phyloP scores from a whole-genome alignment of 495 filamentous ascomycete species.

The Penicillium bovifimosum region DNA sequence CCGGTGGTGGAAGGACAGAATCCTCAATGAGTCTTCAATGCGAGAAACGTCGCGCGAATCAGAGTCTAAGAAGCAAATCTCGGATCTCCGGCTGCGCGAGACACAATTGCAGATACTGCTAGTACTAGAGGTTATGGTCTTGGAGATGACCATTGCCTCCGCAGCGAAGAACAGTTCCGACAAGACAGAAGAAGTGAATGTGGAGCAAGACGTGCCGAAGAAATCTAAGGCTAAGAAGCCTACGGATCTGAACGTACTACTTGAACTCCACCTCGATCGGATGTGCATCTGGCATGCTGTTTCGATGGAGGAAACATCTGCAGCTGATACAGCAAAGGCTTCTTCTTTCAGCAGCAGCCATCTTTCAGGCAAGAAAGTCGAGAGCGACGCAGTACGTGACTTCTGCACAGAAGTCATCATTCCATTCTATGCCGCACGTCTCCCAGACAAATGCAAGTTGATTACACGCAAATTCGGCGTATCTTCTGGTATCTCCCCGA shows the following conservation, averaged over 20 bases:
- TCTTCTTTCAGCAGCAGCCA: conserved; percentile 26
- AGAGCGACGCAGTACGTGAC: conserved; percentile 57
- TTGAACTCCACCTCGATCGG: conserved; percentile 84
- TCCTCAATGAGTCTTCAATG: conserved; percentile 30
- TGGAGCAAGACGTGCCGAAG: conserved; percentile 37
- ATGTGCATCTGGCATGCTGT: conserved; percentile 96
- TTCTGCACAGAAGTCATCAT: conserved; percentile 93
- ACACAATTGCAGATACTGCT: conserved; percentile 88
- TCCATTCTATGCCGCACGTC: conserved; percentile 82
- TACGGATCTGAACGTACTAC: conserved; percentile 55
- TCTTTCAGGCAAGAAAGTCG: conserved; percentile 38
- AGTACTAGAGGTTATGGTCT: conserved; percentile 77
- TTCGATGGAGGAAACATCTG: conserved; percentile 43
- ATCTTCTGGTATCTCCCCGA: conserved; percentile 58
- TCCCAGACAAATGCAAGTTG: conserved; percentile 71
- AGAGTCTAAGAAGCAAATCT: conserved; percentile 52
- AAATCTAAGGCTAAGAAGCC: conserved; percentile 45
- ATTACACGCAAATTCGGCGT: conserved; percentile 87
- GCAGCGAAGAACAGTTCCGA: conserved; percentile 28
- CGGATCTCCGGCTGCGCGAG: conserved; percentile 65
- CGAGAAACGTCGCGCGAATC: conserved; percentile 46
- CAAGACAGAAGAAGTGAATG: conserved; percentile 23
- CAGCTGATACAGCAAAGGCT: conserved; percentile 28
- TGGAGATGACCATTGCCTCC: conserved; percentile 45
- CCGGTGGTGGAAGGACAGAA: conserved; percentile 69